These are phyloP conservation scores for Leccinum fuscescens DNA, from an alignment of 1,284 basidiomycete species.

Conservation along the genomic window DNA sequence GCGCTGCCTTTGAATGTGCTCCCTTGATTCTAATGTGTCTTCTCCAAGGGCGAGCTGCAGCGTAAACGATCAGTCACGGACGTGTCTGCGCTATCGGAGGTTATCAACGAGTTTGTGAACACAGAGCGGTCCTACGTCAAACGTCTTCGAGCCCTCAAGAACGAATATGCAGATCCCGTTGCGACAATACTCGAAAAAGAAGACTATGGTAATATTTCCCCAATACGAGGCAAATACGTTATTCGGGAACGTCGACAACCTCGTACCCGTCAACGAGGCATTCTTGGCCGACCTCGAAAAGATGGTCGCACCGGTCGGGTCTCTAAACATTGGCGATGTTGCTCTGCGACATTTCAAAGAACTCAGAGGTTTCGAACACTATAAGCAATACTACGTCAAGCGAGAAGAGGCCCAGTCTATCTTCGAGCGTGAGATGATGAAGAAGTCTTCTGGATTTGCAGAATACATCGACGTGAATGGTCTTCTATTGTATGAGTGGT, in stretches of 20 bases:
- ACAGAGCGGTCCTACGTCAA: conserved; percentile 80
- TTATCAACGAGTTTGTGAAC: conserved; percentile 73
- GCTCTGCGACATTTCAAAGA: conserved; percentile 83
- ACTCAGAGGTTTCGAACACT: conserved; percentile 82
- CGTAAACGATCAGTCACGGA: conserved; percentile 61
- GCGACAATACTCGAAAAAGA: conserved; percentile 78
- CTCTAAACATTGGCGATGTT: conserved; percentile 75
- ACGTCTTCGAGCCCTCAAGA: conserved; percentile 70
- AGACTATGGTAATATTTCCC: conserved; percentile 84
- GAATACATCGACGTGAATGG: conserved; percentile 80
- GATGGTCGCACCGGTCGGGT: conserved; percentile 62
- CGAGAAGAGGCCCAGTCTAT: conserved; percentile 92
- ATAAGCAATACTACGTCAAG: conserved; percentile 88
- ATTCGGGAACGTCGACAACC: conserved; percentile 90
- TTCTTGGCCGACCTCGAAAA: conserved; percentile 85
- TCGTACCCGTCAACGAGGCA: conserved; percentile 84
- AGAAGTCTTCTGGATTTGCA: conserved; percentile 73
- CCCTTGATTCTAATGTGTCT: conserved; percentile 11
- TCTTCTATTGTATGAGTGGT: conserved; percentile 1
- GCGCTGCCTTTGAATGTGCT: conserved; percentile 22
- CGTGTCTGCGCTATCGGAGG: conserved; percentile 60
- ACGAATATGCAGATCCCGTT: conserved; percentile 87
- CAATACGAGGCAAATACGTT: conserved; percentile 89
- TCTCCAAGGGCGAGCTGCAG: conserved; percentile 40
- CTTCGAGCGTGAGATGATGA: conserved; percentile 80